These are phyloP conservation scores for Globisporangium nunn DNA, from an alignment of 352 stramenopile genomes.

Conservation along the genomic window DNA sequence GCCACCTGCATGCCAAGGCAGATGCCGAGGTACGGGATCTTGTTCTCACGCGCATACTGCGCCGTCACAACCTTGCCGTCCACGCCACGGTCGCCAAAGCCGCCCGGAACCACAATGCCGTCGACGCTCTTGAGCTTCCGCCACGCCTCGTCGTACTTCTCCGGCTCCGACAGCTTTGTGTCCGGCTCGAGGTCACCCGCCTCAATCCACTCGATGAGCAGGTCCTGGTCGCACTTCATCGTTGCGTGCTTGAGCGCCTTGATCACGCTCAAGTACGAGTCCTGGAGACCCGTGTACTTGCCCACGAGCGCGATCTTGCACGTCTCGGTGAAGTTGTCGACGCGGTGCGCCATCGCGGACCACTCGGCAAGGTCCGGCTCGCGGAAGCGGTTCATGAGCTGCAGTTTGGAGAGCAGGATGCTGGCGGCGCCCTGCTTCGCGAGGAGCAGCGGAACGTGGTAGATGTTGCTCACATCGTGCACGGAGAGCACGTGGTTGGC, in stretches of 20 bases:
- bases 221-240: slow-evolving; percentile 90
- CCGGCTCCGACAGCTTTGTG: slow-evolving; percentile 60
- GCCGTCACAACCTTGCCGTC: slow-evolving; percentile 96
- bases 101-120: slow-evolving; percentile 96
- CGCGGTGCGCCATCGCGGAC: slow-evolving; percentile 89
- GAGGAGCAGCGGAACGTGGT: slow-evolving; percentile 98
- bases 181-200: slow-evolving; percentile 91
- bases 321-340: slow-evolving; percentile 88
- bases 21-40: slow-evolving; percentile 96
- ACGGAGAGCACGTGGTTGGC: slow-evolving; percentile 94
- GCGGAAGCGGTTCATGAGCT: slow-evolving; percentile 86
- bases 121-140: slow-evolving; percentile 88
- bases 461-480: slow-evolving; percentile 99
- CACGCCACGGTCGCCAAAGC: slow-evolving; percentile 97
- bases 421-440: slow-evolving; percentile 93
- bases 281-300: slow-evolving; percentile 98
- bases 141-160: slow-evolving; percentile 87
- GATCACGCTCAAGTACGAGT: slow-evolving; percentile 99
- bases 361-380: slow-evolving; percentile 77
- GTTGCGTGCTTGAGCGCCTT: slow-evolving; percentile 95
- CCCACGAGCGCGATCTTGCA: slow-evolving; percentile 98
- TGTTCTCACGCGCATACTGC: slow-evolving; percentile 93
- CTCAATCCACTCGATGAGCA: slow-evolving; percentile 98
- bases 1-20: slow-evolving; percentile 95
- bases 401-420: slow-evolving; percentile 90